phyloP scores from a whole-genome alignment of 352 stramenopile genomes.

The Pythium monospermum region DNA sequence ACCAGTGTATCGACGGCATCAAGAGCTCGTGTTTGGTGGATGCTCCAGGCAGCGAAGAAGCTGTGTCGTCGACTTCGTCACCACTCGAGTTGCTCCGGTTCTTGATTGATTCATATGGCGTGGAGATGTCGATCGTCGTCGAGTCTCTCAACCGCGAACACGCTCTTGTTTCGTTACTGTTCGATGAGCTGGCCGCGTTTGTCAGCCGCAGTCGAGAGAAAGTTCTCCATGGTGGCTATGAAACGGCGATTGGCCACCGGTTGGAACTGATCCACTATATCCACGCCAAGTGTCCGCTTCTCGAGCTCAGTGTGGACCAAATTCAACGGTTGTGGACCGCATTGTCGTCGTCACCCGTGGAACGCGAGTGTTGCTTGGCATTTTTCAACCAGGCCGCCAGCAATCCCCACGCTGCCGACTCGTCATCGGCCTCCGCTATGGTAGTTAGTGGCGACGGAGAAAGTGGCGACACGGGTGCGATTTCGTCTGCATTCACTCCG shows the following conservation, averaged over 20 bases:
- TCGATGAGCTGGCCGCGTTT: constrained; percentile 83
- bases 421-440: constrained; percentile 14
- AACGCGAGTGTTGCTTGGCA: constrained; percentile 74
- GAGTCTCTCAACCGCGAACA: constrained; percentile 74
- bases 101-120: constrained; percentile 79
- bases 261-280: constrained; percentile 86
- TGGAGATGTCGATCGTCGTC: constrained; percentile 59
- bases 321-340: constrained; percentile 74
- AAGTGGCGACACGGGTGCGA: constrained; percentile 25
- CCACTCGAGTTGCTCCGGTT: constrained; percentile 83
- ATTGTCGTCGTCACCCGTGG: constrained; percentile 63
- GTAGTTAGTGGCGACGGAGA: no score
- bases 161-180: constrained; percentile 65
- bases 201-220: constrained; percentile 53
- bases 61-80: constrained; percentile 50
- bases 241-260: constrained; percentile 73
- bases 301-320: constrained; percentile 71
- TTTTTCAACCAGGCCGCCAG: constrained; percentile 82
- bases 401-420: neutral
- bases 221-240: constrained; percentile 36
- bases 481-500: constrained; percentile 69
- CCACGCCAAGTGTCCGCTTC: constrained; percentile 70
- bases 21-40: neutral
- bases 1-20: constrained; percentile 4
- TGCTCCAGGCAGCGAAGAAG: constrained; percentile 13